Base-by-base conservation (phyloP, 768 basidiomycete species). In the Suillus fuscotomentosus region DNA sequence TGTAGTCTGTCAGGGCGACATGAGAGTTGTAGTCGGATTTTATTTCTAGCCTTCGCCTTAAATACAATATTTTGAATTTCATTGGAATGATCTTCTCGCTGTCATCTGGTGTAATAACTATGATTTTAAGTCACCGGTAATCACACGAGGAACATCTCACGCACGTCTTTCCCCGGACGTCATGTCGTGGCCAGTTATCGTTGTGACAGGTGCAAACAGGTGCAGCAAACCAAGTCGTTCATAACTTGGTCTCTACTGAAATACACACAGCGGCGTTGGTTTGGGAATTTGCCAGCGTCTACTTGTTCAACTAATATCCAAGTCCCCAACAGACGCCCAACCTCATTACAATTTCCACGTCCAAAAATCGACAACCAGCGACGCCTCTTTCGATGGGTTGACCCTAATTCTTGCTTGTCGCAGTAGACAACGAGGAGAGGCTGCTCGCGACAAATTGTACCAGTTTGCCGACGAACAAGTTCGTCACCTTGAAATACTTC, bases 341-440 rank as follows among this genome's bases (percentile, higher is more conserved):
- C 85, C 86, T 2, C 79, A 82, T 65, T 75, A 57, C 55, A 51
- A 13, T 39, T 67, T 22, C 61, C 69, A 71, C 54, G 63, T 61
- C 50, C 59, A 41, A 65, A 68, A 54, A 64, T 65, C 31, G 60
- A 62, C 63, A 63, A 63, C 66, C 72, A 66, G 68, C 34, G 62
- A 65, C 47, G 62, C 69, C 14, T 74, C 75, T 9, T 86, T 80
- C 68, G 79, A 82, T 20, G 87, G 87, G 7, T 70, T 93, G 55
- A 93, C 89, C 0, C 78, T 95, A 31, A 85, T 95, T 66, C 81
- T 95, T 83, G 94, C 92, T 0, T 95, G 94, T 72, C 83, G 94
- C 61, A 91, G 81, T 67, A 78, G 75, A 45, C 80, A 84, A 66
- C 83, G 88, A 5, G 94, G 89, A 2, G 83, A 87, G 65, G 80